phyloP scores from a whole-genome alignment of 306 rosid genomes.

The Castanea crenata region DNA sequence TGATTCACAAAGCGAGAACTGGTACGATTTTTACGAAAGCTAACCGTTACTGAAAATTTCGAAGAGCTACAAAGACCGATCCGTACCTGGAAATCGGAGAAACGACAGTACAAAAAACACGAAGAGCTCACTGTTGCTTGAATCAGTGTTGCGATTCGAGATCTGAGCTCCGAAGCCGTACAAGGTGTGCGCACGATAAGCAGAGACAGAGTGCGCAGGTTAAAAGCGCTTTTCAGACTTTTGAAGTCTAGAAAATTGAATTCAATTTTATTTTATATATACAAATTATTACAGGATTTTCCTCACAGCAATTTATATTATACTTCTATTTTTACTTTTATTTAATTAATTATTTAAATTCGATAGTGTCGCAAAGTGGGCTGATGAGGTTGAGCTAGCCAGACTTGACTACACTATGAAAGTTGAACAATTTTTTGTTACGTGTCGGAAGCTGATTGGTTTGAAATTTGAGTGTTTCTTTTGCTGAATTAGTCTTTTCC shows the following conservation, averaged over 20 bases:
- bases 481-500: too few relatives aligned
- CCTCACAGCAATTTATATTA: too few relatives aligned
- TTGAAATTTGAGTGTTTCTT: too few relatives aligned
- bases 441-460: too few relatives aligned
- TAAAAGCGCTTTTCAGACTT: constrained; percentile 28
- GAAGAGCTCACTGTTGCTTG: constrained; percentile 6
- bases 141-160: constrained; percentile 18
- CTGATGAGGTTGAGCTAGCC: background rate
- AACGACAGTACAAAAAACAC: background rate
- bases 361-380: too few relatives aligned
- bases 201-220: constrained; percentile 44
- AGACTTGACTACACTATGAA: too few relatives aligned
- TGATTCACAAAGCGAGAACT: background rate
- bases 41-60: background rate
- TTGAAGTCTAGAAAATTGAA: background rate
- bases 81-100: constrained; percentile 31
- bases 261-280: too few relatives aligned
- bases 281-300: background rate
- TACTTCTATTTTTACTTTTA: too few relatives aligned
- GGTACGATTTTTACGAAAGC: background rate
- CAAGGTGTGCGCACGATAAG: constrained; percentile 46
- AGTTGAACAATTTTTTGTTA: too few relatives aligned
- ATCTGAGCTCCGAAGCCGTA: constrained; percentile 41
- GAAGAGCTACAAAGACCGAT: constrained; percentile 21
- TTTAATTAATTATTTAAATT: too few relatives aligned